phyloP scores from a whole-genome alignment of 2,329 filamentous ascomycete species.

The Colletotrichum eleusines region DNA sequence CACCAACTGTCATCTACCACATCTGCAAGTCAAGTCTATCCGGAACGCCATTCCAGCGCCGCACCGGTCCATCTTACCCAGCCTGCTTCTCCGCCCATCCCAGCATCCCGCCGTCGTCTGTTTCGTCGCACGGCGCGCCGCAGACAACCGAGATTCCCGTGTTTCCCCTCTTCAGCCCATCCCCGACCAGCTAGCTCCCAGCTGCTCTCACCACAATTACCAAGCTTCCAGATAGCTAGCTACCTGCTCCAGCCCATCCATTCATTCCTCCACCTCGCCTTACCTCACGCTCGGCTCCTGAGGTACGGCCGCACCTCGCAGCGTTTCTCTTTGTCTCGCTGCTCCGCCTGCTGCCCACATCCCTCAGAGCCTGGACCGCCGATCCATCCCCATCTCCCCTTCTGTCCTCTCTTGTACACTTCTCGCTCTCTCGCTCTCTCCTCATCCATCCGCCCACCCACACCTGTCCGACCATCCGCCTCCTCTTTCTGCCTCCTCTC shows the following conservation, averaged over 20 bases:
- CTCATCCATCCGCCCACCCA: constrained; percentile 19
- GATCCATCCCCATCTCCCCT: not conserved
- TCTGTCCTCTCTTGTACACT: not conserved
- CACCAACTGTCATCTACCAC: not conserved
- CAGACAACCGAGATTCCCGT: constrained; percentile 37
- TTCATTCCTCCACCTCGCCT: not conserved
- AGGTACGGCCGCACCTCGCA: constrained; percentile 19
- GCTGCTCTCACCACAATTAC: not conserved
- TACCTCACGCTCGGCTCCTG: constrained; percentile 10
- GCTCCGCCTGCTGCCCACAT: constrained; percentile 4
- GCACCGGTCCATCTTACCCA: constrained; percentile 5
- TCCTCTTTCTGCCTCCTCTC: constrained; percentile 38
- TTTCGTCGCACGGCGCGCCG: constrained; percentile 35
- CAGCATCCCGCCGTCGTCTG: constrained; percentile 22
- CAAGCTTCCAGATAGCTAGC: constrained; percentile 14
- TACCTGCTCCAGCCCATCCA: not conserved
- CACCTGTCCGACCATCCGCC: constrained; percentile 9
- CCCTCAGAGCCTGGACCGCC: constrained; percentile 7
- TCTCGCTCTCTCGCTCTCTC: constrained; percentile 41
- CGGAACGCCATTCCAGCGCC: not conserved
- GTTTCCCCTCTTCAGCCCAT: constrained; percentile 31
- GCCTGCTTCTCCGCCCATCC: constrained; percentile 21
- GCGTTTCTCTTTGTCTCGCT: constrained; percentile 34
- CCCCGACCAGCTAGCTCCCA: constrained; percentile 8
- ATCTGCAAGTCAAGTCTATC: not conserved